Evolutionary conservation across 805 yeast genomes (phyloP).

Genomic region (Starmera caribaea): DNA sequence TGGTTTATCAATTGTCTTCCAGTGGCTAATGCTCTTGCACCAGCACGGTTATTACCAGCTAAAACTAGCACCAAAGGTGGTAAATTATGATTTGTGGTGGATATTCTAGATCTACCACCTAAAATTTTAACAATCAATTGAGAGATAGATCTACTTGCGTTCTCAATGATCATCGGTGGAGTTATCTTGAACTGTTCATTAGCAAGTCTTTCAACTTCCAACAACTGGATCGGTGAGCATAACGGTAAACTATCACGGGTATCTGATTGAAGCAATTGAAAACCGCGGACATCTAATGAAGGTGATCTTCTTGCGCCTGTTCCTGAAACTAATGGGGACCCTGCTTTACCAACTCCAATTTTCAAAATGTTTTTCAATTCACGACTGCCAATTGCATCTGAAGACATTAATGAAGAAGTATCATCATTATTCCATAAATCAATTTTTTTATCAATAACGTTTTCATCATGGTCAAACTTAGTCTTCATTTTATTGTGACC

Average conservation of each 20-base stretch:
- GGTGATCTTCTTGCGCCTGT: slow-evolving; percentile 10
- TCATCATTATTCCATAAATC: slow-evolving; percentile 6
- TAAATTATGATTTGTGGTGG: slow-evolving; percentile 60
- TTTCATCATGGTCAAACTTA: slow-evolving; percentile 63
- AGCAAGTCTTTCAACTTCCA: slow-evolving; percentile 61
- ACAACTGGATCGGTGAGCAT: slow-evolving; percentile 69
- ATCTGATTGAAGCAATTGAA: slow-evolving; percentile 7
- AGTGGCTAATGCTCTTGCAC: slow-evolving; percentile 65
- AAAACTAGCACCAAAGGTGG: slow-evolving; percentile 69
- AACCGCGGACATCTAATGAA: slow-evolving; percentile 5
- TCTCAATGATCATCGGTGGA: slow-evolving; percentile 42
- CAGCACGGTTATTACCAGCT: slow-evolving; percentile 67
- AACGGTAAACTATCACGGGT: slow-evolving; percentile 35
- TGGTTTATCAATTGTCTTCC: slow-evolving; percentile 73
- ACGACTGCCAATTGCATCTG: slow-evolving; percentile 1
- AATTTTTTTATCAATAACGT: slow-evolving; percentile 33
- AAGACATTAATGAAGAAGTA: slow-evolving; percentile 6
- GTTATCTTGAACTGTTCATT: slow-evolving; percentile 43
- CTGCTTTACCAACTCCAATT: slow-evolving; percentile 1
- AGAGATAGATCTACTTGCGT: slow-evolving; percentile 59
- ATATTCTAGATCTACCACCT: slow-evolving; percentile 62
- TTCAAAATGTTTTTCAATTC: background rate
- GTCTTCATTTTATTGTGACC: slow-evolving; percentile 52
- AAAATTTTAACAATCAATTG: slow-evolving; percentile 48
- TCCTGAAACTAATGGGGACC: slow-evolving; percentile 2